Conservation (phyloP, 1,284 basidiomycete species). For the Megacollybia platyphylla region DNA sequence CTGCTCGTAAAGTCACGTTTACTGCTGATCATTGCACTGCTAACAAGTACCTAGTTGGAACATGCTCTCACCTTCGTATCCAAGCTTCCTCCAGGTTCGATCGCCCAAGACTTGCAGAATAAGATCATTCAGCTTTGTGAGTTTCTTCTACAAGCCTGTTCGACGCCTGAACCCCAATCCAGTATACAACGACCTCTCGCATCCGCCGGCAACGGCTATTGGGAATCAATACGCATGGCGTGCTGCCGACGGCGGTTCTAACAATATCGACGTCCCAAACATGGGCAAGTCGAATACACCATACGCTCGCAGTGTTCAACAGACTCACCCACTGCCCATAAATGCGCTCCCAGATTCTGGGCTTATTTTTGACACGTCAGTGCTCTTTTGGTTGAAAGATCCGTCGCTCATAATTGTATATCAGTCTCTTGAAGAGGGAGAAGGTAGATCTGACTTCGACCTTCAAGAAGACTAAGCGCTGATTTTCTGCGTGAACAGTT, state of each 20-base stretch:
- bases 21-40: neutral
- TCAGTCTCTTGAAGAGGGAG: neutral
- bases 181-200: conserved; percentile 64
- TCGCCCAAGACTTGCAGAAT: conserved; percentile 35
- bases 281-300: conserved; percentile 65
- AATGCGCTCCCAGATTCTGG: conserved; percentile 68
- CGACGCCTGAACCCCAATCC: conserved; percentile 5
- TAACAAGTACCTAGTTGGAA: conserved; percentile 36
- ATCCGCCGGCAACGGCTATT: conserved; percentile 60
- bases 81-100: conserved; percentile 35
- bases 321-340: conserved; percentile 44
- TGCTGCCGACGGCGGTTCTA: conserved; percentile 59
- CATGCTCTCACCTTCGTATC: conserved; percentile 52
- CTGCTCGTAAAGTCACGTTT: conserved; percentile 20
- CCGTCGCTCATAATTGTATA: neutral
- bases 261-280: conserved; percentile 59
- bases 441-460: neutral
- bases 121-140: conserved; percentile 43
- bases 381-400: conserved; percentile 11
- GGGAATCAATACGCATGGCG: conserved; percentile 54
- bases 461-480: neutral
- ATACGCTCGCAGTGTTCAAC: conserved; percentile 73
- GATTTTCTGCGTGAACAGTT: conserved; percentile 34
- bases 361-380: conserved; percentile 60
- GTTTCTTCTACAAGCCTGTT: conserved; percentile 13